Percentiles rank a stretch among this genome's conserved stretches.
Evolutionary conservation across 331 rosid species (phyloP).

Genomic region (Pyrus hybrid): DNA sequence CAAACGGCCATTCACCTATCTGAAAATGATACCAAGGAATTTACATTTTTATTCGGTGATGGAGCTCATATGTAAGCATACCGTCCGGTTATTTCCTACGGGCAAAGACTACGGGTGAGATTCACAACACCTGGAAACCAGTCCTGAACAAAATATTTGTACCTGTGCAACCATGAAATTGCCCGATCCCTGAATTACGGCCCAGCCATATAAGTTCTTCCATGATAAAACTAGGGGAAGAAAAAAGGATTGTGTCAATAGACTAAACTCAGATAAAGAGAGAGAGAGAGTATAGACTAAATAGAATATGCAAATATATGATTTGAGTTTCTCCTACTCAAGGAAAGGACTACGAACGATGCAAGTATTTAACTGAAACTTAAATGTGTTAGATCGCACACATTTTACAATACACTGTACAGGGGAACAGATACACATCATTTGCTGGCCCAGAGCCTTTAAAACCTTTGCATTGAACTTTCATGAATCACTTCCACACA

Average conservation of each 20-base stretch:
- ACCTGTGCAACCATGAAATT: neutral
- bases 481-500: too few relatives aligned
- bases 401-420: too few relatives aligned
- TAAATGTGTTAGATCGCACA: too few relatives aligned
- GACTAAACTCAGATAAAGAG: neutral
- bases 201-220: neutral
- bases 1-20: neutral
- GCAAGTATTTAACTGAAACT: too few relatives aligned
- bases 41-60: neutral
- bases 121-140: neutral
- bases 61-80: neutral
- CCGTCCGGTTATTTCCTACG: neutral
- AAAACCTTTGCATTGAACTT: too few relatives aligned
- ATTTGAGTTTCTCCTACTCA: too few relatives aligned
- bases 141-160: neutral
- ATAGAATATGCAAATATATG: too few relatives aligned
- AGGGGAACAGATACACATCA: too few relatives aligned
- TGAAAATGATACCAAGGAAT: neutral
- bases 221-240: neutral
- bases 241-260: neutral
- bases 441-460: too few relatives aligned
- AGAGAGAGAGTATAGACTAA: too few relatives aligned
- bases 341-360: too few relatives aligned
- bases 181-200: neutral
- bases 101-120: neutral